Evolutionary conservation across 306 rosid genomes (phyloP), one percentile per base, ranked within the genome.

Genomic region (Corylus heterophylla): DNA sequence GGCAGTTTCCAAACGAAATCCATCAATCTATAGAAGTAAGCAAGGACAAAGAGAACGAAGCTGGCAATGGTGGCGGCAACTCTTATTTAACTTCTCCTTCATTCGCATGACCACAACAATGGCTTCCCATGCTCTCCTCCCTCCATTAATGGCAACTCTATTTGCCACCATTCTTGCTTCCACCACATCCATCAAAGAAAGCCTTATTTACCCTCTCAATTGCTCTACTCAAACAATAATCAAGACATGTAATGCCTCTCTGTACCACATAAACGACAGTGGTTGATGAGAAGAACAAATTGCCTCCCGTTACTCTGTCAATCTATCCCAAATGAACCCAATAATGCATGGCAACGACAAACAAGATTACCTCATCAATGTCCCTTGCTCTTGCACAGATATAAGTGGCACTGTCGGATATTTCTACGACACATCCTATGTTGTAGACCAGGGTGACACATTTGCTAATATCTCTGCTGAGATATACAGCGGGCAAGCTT

Each of bases 311-410:
- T 92, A 89, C 87, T 71, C 87, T 5, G 87, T 92, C 4, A 17
- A 61, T 29, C 2, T 79, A 25, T 86, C 90, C 20, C 83, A 89
- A 56, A 70, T 90, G 79, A 84, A 71, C 20, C 70, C 89, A 0
- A 81, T 90, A 73, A 55, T 0, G 18, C 77, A 54, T 54, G 63
- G 42, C 13, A 54, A 54, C 31, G 31, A 29, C 1, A 83, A 54
- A 17, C 66, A 85, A 49, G 91, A 94, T 79, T 85, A 88, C 86
- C 92, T 92, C 50, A 37, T 94, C 63, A 67, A 54, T 7, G 88
- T 87, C 2, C 94, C 96, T 66, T 94, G 98, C 78, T 77, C 94
- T 29, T 92, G 97, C 88, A 75, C 56, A 39, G 56, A 81, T 76
- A 62, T 69, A 18, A 62, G 7, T 9, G 85, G 78, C 5, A 83